phyloP scores from a whole-genome alignment of 352 stramenopile species.

The Pythium periplocum region DNA sequence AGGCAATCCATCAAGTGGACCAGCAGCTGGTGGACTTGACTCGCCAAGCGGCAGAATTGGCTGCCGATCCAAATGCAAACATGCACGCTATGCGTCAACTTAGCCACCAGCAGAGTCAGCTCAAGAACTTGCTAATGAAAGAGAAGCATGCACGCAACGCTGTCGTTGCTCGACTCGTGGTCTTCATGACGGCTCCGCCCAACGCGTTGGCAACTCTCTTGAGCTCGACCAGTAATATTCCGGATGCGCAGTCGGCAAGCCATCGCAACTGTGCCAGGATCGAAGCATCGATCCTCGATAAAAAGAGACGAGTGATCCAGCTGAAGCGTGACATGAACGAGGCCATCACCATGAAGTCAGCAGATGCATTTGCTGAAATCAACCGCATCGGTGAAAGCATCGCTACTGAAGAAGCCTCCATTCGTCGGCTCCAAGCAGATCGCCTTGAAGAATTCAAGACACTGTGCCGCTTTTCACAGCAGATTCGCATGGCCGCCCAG shows the following conservation, averaged over 20 bases:
- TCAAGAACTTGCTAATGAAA: conserved; percentile 20
- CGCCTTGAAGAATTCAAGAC: conserved; percentile 39
- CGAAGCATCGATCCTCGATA: conserved; percentile 34
- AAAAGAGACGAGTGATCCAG: conserved; percentile 22
- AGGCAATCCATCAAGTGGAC: conserved; percentile 40
- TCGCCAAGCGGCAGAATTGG: neutral
- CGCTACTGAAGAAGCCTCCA: conserved; percentile 25
- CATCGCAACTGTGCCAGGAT: conserved; percentile 45
- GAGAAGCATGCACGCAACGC: conserved; percentile 37
- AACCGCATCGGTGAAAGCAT: conserved; percentile 46
- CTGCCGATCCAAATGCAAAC: neutral
- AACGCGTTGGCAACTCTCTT: conserved; percentile 31
- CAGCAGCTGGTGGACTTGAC: conserved; percentile 22
- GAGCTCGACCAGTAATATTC: conserved; percentile 30
- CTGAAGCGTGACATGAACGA: conserved; percentile 54
- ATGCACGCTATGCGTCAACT: neutral
- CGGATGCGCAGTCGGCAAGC: conserved; percentile 34
- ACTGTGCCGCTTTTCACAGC: conserved; percentile 48
- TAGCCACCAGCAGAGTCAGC: conserved; percentile 3
- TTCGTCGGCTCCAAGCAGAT: conserved; percentile 37
- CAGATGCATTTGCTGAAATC: conserved; percentile 43
- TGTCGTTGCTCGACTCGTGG: conserved; percentile 35
- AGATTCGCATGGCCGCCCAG: conserved; percentile 35
- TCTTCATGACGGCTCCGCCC: conserved; percentile 40
- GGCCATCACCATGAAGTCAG: conserved; percentile 48